Evolutionary conservation across 2,329 filamentous ascomycete species (phyloP).

Genomic region (Myrmaecium sp.): DNA sequence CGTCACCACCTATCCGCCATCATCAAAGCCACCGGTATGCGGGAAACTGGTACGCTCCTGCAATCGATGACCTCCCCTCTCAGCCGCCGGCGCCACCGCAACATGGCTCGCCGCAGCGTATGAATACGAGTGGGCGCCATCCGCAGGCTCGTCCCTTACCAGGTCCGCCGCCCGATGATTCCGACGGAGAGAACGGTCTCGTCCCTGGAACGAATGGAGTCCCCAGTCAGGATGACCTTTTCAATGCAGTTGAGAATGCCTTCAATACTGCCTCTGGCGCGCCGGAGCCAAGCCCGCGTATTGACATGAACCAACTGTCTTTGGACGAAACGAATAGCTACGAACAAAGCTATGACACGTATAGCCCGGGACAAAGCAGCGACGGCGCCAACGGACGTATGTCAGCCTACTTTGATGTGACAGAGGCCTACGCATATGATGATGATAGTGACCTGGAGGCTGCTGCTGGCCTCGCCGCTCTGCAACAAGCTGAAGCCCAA

Average conservation of each 20-base stretch:
- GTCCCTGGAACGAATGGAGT: conserved; percentile 18
- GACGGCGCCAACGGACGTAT: conserved; percentile 31
- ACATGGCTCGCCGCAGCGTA: conserved; percentile 30
- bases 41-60: conserved; percentile 12
- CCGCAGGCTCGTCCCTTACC: conserved; percentile 42
- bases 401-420: conserved; percentile 19
- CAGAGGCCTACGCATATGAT: conserved; percentile 17
- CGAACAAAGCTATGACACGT: conserved; percentile 4
- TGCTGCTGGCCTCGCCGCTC: conserved; percentile 63
- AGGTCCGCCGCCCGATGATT: conserved; percentile 34
- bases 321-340: conserved; percentile 8
- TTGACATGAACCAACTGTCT: conserved; percentile 16
- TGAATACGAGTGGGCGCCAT: conserved; percentile 37
- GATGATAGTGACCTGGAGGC: conserved; percentile 84
- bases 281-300: conserved; percentile 13
- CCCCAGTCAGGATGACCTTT: conserved; percentile 36
- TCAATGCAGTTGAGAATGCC: conserved; percentile 38
- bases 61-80: conserved; percentile 28
- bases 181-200: conserved; percentile 20
- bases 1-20: no score
- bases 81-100: conserved; percentile 33
- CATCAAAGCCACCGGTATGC: no score
- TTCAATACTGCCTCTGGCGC: conserved; percentile 18
- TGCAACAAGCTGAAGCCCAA: conserved; percentile 67
- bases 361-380: conserved; percentile 12